Evolutionary conservation across 305 asterid genomes (phyloP).

Genomic region (Fraxinus platypoda): DNA sequence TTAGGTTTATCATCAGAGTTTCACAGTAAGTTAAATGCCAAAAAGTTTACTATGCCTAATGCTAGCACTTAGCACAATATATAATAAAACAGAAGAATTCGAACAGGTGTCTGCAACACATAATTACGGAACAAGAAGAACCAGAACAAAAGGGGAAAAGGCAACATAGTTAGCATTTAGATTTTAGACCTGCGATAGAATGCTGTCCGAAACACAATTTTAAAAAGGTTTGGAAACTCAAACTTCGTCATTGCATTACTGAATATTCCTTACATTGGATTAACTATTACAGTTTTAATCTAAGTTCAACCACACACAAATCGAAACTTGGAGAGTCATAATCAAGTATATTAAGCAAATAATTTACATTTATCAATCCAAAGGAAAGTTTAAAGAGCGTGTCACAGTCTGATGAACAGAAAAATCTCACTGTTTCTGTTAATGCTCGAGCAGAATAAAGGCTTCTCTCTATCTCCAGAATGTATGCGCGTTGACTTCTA

Average conservation of each 20-base stretch:
- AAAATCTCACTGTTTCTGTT: background rate
- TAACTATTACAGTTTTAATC: background rate
- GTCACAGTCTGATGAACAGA: background rate
- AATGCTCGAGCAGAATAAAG: background rate
- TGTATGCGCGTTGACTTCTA: background rate
- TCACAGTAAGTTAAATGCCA: background rate
- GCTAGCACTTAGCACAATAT: background rate
- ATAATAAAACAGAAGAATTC: background rate
- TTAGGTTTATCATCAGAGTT: background rate
- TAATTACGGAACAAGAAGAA: background rate
- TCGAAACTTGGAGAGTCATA: background rate
- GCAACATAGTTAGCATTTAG: background rate
- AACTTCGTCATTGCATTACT: background rate
- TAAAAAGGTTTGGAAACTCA: background rate
- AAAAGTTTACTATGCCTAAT: background rate
- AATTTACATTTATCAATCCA: constrained; percentile 19
- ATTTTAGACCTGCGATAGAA: background rate
- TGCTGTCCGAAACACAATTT: background rate
- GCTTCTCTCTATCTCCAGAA: background rate
- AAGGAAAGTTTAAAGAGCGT: background rate
- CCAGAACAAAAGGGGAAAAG: background rate
- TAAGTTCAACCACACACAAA: background rate
- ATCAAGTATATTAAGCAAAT: background rate
- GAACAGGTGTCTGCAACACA: background rate
- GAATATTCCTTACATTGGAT: background rate